Evolutionary conservation across 371 early-diverging fungal genomes (phyloP), one percentile per base, ranked within the genome.

Genomic region (Rhizopus sp.): DNA sequence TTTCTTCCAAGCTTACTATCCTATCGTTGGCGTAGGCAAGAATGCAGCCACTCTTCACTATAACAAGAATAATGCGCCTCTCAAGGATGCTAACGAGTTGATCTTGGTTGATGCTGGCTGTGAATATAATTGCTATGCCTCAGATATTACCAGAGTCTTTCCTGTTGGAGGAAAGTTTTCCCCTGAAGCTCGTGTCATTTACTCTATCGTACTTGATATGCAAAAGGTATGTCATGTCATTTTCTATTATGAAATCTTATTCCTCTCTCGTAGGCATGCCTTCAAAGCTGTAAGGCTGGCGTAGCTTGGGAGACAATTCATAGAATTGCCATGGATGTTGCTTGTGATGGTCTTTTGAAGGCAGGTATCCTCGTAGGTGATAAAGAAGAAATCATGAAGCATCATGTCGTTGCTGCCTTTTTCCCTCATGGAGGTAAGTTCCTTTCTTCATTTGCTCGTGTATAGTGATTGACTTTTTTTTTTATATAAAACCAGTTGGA

Each of bases 271-370:
- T 56, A 68, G 68, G 70, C 71, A 32, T 75, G 75, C 53, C 60
- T 94, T 16, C 80, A 60, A 7, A 80, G 80, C 16, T 78, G 94
- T 61, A 88, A 85, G 63, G 87, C 91, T 5, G 93, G 92, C 60
- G 89, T 88, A 47, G 75, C 89, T 65, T 97, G 93, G 92, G 93
- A 93, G 73, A 91, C 88, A 59, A 88, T 97, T 82, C 97, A 97
- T 66, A 69, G 82, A 31, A 77, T 88, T 39, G 90, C 97, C 38
- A 78, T 76, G 57, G 73, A 76, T 41, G 84, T 90, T n/a, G 88
- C 87, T 17, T 81, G 81, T 38, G 78, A 92, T 62, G 94, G 93
- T 12, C 81, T 96, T 3, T 60, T 89, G 29, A 80, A 84, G 57
- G 72, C 86, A 33, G 93, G 93, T 32, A 85, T 93, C 38, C 73